Conservation (phyloP, 164 flowering plant genomes). For the Nymphaea thermarum region DNA sequence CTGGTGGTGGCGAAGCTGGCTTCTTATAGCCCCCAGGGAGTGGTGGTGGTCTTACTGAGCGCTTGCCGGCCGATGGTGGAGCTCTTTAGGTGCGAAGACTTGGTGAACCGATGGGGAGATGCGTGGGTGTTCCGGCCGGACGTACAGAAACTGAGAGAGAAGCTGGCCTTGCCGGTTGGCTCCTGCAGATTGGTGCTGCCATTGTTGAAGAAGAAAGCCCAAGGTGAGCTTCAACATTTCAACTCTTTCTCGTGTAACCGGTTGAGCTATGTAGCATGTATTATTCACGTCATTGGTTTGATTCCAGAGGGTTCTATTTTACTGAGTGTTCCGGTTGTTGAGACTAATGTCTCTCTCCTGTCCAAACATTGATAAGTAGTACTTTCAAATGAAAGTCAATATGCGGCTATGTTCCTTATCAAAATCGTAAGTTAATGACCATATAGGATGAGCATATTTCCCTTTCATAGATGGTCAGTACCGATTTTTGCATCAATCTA, state of each 20-base stretch:
- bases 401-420: too few relatives aligned
- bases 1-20: conserved; percentile 52
- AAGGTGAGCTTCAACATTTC: neutral
- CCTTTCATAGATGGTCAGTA: too few relatives aligned
- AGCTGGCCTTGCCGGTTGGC: conserved; percentile 70
- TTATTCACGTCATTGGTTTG: too few relatives aligned
- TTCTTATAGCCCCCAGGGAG: conserved; percentile 37
- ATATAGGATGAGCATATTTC: too few relatives aligned
- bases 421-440: too few relatives aligned
- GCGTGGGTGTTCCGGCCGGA: conserved; percentile 73
- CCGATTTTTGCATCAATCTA: too few relatives aligned
- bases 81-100: conserved; percentile 65
- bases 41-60: conserved; percentile 45
- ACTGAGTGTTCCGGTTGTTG: too few relatives aligned
- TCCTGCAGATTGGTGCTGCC: conserved; percentile 61
- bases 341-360: too few relatives aligned
- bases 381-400: too few relatives aligned
- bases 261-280: too few relatives aligned
- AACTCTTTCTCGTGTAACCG: neutral
- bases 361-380: too few relatives aligned
- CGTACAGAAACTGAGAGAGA: conserved; percentile 36
- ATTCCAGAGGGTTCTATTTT: too few relatives aligned
- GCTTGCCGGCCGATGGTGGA: conserved; percentile 86
- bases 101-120: conserved; percentile 48
- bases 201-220: neutral